Percentiles rank a stretch among this genome's conserved stretches.
These are phyloP conservation scores for Lotus japonicus DNA, from an alignment of 306 rosid genomes.

Conservation along the genomic window DNA sequence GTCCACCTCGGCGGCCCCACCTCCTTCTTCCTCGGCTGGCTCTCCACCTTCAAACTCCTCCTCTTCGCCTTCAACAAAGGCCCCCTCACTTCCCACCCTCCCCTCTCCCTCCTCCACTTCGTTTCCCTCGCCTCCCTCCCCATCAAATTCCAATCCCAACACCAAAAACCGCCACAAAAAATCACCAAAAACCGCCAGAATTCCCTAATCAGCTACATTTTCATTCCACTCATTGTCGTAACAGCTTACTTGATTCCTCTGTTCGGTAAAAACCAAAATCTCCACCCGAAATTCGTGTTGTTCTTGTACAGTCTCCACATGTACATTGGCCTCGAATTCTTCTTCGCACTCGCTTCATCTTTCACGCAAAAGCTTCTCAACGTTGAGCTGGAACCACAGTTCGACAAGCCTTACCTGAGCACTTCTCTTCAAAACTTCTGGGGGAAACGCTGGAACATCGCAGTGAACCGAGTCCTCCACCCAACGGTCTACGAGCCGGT, in stretches of 20 bases:
- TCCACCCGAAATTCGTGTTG: conserved; percentile 14
- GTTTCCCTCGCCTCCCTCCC: conserved; percentile 22
- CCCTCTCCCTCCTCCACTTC: conserved; percentile 26
- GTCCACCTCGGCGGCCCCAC: conserved; percentile 29
- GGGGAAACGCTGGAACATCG: conserved; percentile 33
- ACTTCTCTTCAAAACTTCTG: conserved; percentile 34
- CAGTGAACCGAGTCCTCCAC: conserved; percentile 21
- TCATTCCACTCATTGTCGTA: background rate
- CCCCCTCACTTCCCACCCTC: conserved; percentile 22
- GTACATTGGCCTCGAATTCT: conserved; percentile 29
- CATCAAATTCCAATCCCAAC: conserved; percentile 23
- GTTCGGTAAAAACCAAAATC: background rate
- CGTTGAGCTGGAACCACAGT: conserved; percentile 23
- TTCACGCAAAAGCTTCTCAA: background rate
- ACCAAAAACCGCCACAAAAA: background rate
- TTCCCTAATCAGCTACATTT: background rate
- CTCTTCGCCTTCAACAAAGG: conserved; percentile 33
- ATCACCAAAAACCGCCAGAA: background rate
- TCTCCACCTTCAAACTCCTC: conserved; percentile 37
- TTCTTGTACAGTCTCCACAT: conserved; percentile 24
- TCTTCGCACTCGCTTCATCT: background rate
- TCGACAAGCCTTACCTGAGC: conserved; percentile 19
- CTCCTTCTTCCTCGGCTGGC: conserved; percentile 30
- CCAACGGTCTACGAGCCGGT: conserved; percentile 24
- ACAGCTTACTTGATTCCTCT: conserved; percentile 1